These are phyloP conservation scores for Cudoniella acicularis DNA, from an alignment of 495 filamentous ascomycete species.

Conservation along the genomic window DNA sequence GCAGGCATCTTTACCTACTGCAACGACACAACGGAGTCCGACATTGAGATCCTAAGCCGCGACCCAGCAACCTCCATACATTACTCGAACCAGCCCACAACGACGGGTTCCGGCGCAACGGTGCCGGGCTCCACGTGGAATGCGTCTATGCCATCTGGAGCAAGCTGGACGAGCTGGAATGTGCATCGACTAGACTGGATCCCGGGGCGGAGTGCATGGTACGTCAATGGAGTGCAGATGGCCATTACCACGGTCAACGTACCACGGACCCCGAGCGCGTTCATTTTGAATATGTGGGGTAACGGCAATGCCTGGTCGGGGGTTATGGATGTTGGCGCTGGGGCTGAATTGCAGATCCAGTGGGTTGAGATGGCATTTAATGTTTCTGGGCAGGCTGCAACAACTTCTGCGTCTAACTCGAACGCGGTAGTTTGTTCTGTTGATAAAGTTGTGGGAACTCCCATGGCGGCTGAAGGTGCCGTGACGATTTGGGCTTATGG, in stretches of 20 bases:
- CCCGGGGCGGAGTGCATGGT: conserved; percentile 59
- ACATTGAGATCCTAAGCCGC: conserved; percentile 70
- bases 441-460: too few relatives aligned
- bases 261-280: conserved; percentile 52
- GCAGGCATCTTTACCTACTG: conserved; percentile 69
- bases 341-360: conserved; percentile 65
- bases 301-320: conserved; percentile 72
- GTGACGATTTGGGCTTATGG: too few relatives aligned
- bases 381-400: too few relatives aligned
- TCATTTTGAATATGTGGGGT: conserved; percentile 74
- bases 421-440: too few relatives aligned
- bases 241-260: conserved; percentile 59
- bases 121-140: conserved; percentile 43
- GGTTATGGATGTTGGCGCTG: conserved; percentile 57
- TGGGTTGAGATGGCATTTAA: conserved; percentile 76
- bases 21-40: conserved; percentile 62
- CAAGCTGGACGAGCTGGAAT: conserved; percentile 65
- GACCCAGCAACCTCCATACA: conserved; percentile 53
- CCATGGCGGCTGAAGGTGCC: too few relatives aligned
- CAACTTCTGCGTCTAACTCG: too few relatives aligned
- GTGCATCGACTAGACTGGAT: conserved; percentile 73
- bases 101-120: conserved; percentile 39
- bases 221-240: conserved; percentile 53
- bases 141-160: conserved; percentile 38
- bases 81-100: conserved; percentile 71